Percentiles rank a stretch among this genome's conserved stretches.
These are phyloP conservation scores for Ochromonas danica DNA, from an alignment of 108 stramenopile genomes.

Conservation along the genomic window DNA sequence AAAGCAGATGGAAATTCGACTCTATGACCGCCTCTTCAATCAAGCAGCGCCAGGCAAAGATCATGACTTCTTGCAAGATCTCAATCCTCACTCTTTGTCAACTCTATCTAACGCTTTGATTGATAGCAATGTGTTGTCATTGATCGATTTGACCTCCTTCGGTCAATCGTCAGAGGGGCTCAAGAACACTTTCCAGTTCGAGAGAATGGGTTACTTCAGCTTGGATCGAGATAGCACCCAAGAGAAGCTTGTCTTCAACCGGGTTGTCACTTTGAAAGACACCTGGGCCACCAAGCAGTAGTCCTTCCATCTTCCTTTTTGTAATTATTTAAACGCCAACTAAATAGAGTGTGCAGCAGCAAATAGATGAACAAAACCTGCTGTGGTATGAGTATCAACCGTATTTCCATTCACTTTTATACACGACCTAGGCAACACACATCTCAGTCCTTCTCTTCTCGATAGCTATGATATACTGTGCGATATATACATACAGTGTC, in stretches of 20 bases:
- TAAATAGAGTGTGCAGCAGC: no score
- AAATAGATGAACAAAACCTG: no score
- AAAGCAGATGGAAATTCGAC: conserved; percentile 64
- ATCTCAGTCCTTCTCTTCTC: no score
- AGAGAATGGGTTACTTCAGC: conserved; percentile 19
- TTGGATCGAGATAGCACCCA: not conserved
- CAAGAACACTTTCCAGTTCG: conserved; percentile 53
- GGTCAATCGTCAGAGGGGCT: conserved; percentile 56
- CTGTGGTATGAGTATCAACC: no score
- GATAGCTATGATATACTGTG: no score
- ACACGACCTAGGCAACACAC: no score
- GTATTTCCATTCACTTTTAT: no score
- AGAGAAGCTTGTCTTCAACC: conserved; percentile 69
- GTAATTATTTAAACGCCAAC: no score
- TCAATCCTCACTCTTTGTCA: conserved; percentile 72
- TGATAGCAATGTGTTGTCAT: conserved; percentile 73
- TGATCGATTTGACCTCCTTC: no score
- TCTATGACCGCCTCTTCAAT: conserved; percentile 81
- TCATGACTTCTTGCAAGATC: conserved; percentile 65
- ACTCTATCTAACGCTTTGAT: conserved; percentile 64
- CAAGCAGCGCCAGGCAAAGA: not conserved
- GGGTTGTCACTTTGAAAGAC: conserved; percentile 76
- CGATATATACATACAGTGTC: no score
- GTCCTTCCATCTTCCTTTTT: no score
- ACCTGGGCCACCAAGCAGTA: conserved; percentile 67